These are phyloP conservation scores for Trametes hirsuta DNA, from an alignment of 1,284 basidiomycete species.

Conservation along the genomic window DNA sequence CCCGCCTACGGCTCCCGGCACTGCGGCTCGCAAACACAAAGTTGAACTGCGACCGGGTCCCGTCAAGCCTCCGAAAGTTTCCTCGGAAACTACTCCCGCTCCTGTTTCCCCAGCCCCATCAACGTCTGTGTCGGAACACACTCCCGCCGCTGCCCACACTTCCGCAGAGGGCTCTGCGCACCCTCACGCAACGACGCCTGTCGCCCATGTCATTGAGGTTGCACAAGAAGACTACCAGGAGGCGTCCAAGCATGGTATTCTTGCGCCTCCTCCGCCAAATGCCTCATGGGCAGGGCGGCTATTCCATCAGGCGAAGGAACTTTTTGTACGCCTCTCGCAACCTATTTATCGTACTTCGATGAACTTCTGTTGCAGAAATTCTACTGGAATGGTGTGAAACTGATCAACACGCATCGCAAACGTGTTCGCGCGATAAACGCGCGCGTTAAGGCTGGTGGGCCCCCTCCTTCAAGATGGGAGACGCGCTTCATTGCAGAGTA, in stretches of 20 bases:
- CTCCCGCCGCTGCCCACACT: background rate
- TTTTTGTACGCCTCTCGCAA: conserved; percentile 54
- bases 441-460: conserved; percentile 58
- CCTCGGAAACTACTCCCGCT: conserved; percentile 15
- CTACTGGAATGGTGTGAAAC: conserved; percentile 72
- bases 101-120: conserved; percentile 6
- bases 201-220: conserved; percentile 41
- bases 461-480: conserved; percentile 64
- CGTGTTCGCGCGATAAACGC: conserved; percentile 55
- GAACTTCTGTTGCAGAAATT: conserved; percentile 62
- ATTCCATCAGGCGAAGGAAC: conserved; percentile 67
- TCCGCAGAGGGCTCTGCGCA: conserved; percentile 16
- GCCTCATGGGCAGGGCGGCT: conserved; percentile 59
- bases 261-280: conserved; percentile 63
- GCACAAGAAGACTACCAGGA: conserved; percentile 65
- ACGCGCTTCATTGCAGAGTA: conserved; percentile 66
- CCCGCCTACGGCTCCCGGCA: conserved; percentile 25
- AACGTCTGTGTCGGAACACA: background rate
- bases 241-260: conserved; percentile 67
- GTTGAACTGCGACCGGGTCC: conserved; percentile 68
- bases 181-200: background rate
- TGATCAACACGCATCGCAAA: conserved; percentile 63
- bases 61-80: conserved; percentile 48
- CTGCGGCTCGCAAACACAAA: conserved; percentile 49
- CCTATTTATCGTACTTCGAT: background rate